These are phyloP conservation scores for Protomyces lactucae-debilis DNA, from an alignment of 1,139 yeast genomes.

Conservation along the genomic window DNA sequence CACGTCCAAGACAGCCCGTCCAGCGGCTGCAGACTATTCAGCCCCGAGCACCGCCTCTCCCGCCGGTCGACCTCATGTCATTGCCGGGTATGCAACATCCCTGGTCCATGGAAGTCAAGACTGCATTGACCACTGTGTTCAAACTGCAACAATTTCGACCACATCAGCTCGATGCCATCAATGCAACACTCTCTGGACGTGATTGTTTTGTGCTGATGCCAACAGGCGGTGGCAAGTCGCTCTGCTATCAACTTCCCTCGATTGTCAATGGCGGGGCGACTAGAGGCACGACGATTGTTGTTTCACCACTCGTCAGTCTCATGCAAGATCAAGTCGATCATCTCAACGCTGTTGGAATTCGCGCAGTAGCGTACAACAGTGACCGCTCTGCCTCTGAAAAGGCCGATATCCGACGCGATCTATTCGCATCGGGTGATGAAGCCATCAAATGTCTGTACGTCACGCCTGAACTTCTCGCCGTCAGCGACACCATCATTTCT, in stretches of 20 bases:
- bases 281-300: slow-evolving; percentile 79
- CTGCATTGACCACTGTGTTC: slow-evolving; percentile 56
- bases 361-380: slow-evolving; percentile 86
- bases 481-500: slow-evolving; percentile 63
- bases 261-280: slow-evolving; percentile 68
- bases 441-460: slow-evolving; percentile 68
- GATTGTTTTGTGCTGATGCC: slow-evolving; percentile 98
- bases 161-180: slow-evolving; percentile 82
- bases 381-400: slow-evolving; percentile 61
- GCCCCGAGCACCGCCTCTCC: neutral
- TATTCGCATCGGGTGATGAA: slow-evolving; percentile 52
- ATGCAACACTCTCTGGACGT: slow-evolving; percentile 69
- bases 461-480: slow-evolving; percentile 92
- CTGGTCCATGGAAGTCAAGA: slow-evolving; percentile 65
- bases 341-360: slow-evolving; percentile 57
- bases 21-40: neutral
- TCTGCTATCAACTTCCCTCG: slow-evolving; percentile 95
- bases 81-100: slow-evolving; percentile 39
- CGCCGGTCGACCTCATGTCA: slow-evolving; percentile 18
- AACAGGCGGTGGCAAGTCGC: slow-evolving; percentile 96
- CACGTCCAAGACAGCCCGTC: neutral
- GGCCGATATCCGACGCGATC: slow-evolving; percentile 55
- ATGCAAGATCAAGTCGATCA: slow-evolving; percentile 98
- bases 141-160: slow-evolving; percentile 64
- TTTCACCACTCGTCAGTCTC: slow-evolving; percentile 88